Evolutionary conservation across 139 green algal genomes (phyloP).

Genomic region (Helicosporidium sp.): DNA sequence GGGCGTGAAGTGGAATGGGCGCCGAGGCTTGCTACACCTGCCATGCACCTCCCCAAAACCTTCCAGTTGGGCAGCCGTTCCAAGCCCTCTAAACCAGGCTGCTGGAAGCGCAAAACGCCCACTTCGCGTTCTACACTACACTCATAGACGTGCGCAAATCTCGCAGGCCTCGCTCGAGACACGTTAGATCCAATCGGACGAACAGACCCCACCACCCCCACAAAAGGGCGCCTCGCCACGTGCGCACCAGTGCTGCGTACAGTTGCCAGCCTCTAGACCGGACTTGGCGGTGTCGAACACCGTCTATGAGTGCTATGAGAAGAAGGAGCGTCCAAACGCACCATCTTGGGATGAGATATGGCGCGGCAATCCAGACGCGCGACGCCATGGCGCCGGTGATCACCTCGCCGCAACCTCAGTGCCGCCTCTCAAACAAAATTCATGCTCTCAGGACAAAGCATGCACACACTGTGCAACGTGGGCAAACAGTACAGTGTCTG

Average conservation of each 20-base stretch:
- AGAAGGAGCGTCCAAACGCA: constrained; percentile 21
- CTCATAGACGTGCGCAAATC: constrained; percentile 11
- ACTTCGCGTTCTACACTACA: too few relatives aligned
- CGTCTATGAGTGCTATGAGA: constrained; percentile 8
- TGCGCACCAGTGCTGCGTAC: constrained; percentile 15
- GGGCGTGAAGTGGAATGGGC: too few relatives aligned
- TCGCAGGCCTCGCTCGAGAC: too few relatives aligned
- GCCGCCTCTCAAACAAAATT: too few relatives aligned
- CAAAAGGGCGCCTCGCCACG: not conserved
- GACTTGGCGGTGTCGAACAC: constrained; percentile 15
- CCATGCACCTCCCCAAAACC: not conserved
- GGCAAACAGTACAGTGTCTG: too few relatives aligned
- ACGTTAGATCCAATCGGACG: too few relatives aligned
- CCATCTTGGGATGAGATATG: constrained; percentile 16
- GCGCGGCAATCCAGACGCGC: constrained; percentile 5
- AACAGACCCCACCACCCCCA: too few relatives aligned
- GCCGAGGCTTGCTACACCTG: not conserved
- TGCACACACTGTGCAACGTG: not conserved
- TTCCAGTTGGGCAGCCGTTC: not conserved
- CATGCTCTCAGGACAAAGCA: not conserved
- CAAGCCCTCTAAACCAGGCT: too few relatives aligned
- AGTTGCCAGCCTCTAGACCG: constrained; percentile 19
- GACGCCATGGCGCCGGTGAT: not conserved
- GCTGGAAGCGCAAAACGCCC: too few relatives aligned
- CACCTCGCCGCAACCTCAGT: not conserved